Evolutionary conservation across 192 early-diverging fungal genomes (phyloP), one percentile per base, ranked within the genome.

Genomic region (Chytriomyces confervae): DNA sequence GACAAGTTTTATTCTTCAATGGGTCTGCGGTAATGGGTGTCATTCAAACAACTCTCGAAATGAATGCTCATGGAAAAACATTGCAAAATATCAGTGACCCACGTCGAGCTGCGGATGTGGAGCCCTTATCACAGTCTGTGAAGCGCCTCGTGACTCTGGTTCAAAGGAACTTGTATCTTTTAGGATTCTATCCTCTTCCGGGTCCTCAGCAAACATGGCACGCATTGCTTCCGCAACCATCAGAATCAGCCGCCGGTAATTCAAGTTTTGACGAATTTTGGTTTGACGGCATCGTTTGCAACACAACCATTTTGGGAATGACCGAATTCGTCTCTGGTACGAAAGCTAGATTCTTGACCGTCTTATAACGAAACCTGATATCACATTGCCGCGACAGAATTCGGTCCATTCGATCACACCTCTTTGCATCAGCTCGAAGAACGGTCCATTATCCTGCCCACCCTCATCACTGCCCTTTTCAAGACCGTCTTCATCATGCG

Each of bases 291-390:
- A 7, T 72, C 18, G 57, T 72, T 53, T 72, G 69, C 44, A 61
- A 72, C 27, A 72, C 69, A 0, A 72, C 69, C 24, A 51, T 51
- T 27, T 45, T 51, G 24, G 69, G 69, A 57, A 72, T 72, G 69
- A 72, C 69, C 23, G 69, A 72, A 57, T 72, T 72, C 27, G 69
- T 72, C 8, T 72, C 69, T 27, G 69, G 69, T 72, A 57, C 27
- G 57, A 36, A 36, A 36, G 36, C 36, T 36, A 36, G 4, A 36
- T 36, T 36, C 36, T 36, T 36, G 36, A 36, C 36, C 36, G 9
- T 69, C n/a, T 45, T 49, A 50, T 23, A 20, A 64, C 27, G 20
- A 11, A 24, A 13, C 63, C 18, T 69, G 16, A 16, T 48, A 18
- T 69, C 27, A 23, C 5, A 23, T 65, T 27, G 29, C 6, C 27